Percentiles rank a stretch among this genome's conserved stretches.
Conservation (phyloP, 495 filamentous ascomycete genomes). For the Baudoinia panamericana region DNA sequence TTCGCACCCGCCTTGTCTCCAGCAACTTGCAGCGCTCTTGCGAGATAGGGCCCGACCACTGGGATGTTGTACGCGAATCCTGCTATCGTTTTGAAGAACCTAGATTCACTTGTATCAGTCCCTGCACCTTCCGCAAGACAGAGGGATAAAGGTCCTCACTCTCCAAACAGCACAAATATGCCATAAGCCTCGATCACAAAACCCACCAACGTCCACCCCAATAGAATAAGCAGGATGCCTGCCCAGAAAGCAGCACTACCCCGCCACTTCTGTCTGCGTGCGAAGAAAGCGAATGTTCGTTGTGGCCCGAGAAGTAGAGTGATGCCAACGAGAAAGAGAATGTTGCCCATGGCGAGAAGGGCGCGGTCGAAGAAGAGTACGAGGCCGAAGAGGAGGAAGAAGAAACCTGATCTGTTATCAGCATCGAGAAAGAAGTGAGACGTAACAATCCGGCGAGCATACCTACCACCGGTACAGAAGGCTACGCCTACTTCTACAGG, state of each 20-base stretch:
- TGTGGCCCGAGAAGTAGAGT: constrained; percentile 87
- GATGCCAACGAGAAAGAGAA: constrained; percentile 92
- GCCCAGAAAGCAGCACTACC: constrained; percentile 78
- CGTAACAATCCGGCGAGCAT: constrained; percentile 14
- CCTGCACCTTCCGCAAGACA: not conserved
- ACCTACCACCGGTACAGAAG: constrained; percentile 91
- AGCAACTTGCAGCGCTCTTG: constrained; percentile 55
- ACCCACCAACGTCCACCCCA: constrained; percentile 78
- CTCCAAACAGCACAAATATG: constrained; percentile 83
- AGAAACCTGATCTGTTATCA: constrained; percentile 41
- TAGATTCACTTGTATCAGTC: not conserved
- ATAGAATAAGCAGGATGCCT: constrained; percentile 74
- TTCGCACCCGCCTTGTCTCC: constrained; percentile 27
- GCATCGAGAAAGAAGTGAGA: not conserved
- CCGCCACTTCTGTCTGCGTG: constrained; percentile 78
- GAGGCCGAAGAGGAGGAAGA: constrained; percentile 88
- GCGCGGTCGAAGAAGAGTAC: constrained; percentile 95
- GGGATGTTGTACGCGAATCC: constrained; percentile 76
- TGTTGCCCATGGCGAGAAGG: constrained; percentile 89
- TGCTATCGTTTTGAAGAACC: constrained; percentile 49
- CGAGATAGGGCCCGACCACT: constrained; percentile 72
- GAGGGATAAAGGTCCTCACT: constrained; percentile 36
- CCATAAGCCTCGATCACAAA: constrained; percentile 88
- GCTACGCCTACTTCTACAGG: constrained; percentile 76
- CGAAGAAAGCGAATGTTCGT: constrained; percentile 88